These are phyloP conservation scores for Emmonsia crescens DNA, from an alignment of 2,329 filamentous ascomycete species.

Conservation along the genomic window DNA sequence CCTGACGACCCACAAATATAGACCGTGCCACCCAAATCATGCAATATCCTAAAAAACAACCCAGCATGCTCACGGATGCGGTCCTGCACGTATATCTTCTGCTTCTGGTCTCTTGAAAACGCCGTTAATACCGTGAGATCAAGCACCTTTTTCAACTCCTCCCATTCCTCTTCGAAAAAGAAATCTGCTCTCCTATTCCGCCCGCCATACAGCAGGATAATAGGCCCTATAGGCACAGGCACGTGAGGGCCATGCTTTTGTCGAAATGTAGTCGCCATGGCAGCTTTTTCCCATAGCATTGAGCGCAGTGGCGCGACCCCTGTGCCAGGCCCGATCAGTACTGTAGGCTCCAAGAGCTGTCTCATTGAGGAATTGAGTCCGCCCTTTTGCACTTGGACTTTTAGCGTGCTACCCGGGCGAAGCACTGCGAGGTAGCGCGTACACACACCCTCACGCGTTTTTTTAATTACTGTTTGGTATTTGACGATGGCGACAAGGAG, in stretches of 20 bases:
- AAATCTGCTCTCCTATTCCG: slow-evolving; percentile 65
- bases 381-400: slow-evolving; percentile 47
- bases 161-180: slow-evolving; percentile 73
- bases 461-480: slow-evolving; percentile 78
- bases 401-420: slow-evolving; percentile 45
- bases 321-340: slow-evolving; percentile 76
- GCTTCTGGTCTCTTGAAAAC: slow-evolving; percentile 58
- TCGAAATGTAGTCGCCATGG: slow-evolving; percentile 24
- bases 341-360: slow-evolving; percentile 47
- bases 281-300: slow-evolving; percentile 63
- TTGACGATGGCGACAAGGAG: slow-evolving; percentile 80
- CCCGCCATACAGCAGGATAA: slow-evolving; percentile 72
- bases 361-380: slow-evolving; percentile 39
- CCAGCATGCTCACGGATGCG: slow-evolving; percentile 42
- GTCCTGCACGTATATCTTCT: slow-evolving; percentile 60
- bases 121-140: slow-evolving; percentile 49
- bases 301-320: slow-evolving; percentile 76
- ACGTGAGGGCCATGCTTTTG: slow-evolving; percentile 21
- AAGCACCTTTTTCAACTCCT: slow-evolving; percentile 29
- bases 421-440: slow-evolving; percentile 72
- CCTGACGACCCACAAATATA: slow-evolving; percentile 49
- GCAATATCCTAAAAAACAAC: slow-evolving; percentile 43
- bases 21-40: slow-evolving; percentile 40
- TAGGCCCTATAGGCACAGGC: slow-evolving; percentile 28
- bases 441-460: slow-evolving; percentile 75